Base-by-base conservation (phyloP, 108 stramenopile species). In the Chaetoceros tenuissimus region DNA sequence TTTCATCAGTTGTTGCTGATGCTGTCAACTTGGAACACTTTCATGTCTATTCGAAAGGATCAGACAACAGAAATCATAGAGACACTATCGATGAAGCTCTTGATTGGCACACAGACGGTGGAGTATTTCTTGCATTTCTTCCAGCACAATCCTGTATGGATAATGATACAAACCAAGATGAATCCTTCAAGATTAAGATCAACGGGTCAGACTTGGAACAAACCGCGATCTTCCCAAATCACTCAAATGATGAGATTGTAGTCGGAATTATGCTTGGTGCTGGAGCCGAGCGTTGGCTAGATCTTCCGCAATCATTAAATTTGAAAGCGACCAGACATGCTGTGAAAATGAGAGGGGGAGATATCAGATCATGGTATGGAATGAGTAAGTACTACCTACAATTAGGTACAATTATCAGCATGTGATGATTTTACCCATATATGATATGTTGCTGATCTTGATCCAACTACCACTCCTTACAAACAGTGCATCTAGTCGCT, bases 21-120 rank as follows among this genome's bases (percentile, higher is more conserved):
- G 61, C 78, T 0, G 69, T 70, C 46, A 73, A 82, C 51, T 57
- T 84, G 28, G 82, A 82, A 52, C 80, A 81, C 44, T 75, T 78
- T 66, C 83, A 83, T 66, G 59, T 72, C 2, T 80, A 85, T 27
- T 55, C 68, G 61, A 75, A 79, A 47, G 18, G 62, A 31, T 30
- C 29, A 0, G 48, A 40, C 25, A 49, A 47, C n/a, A 40, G 34
- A 13, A 40, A 40, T 40, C 34, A 5, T 40, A 13, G 5, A 13
- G 13, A 40, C 5, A 13, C 34, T 40, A 40, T 40, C 34, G 34
- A 46, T 24, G 24, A 50, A 44, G 60, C 81, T 0, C 57, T 82
- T 53, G 71, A 79, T 24, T 78, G 69, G 62, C 87, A 89, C 52
- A 83, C 81, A 2, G 87, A 89, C 70, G 87, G 83, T 25, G 87